Base-by-base conservation (phyloP, 192 early-diverging fungal genomes). In the Ramicandelaber brevisporus region DNA sequence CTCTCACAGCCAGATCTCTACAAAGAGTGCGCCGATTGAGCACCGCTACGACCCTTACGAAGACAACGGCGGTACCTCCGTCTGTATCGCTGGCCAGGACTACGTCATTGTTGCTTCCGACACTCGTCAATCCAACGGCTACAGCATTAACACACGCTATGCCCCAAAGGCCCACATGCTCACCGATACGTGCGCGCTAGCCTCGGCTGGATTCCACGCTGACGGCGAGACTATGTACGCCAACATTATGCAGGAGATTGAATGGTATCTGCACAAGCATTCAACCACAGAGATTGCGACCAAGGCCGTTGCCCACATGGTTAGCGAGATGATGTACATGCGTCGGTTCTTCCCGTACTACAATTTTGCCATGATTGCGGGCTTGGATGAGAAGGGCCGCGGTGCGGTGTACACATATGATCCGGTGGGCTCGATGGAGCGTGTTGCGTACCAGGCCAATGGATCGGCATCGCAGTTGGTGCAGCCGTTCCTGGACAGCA, bases 261-360 rank as follows among this genome's bases (percentile, higher is more conserved):
- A 92, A 74, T 75, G 73, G 73, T 99, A 95, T 46, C 62, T 60
- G 33, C 73, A 86, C 50, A 64, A 78, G 19, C 87, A 99, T 51
- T 78, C 79, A 19, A 83, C 78, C 48, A n/a, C n/a, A n/a, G 41
- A 51, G 21, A 99, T 99, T 74, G 63, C 65, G 25, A 59, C 62
- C 0, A 51, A 63, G 13, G 88, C 93, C 2, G 48, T 89, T 30
- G 89, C 89, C 4, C 93, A 95, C 55, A 70, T 92, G 79, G 59
- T 99, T 5, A 78, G 78, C 4, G 81, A 71, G 25, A 82, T 79
- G 32, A 54, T 99, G 19, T 99, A 99, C 45, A 54, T 54, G 21
- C 78, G 73, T 34, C 71, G 93, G 9, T 93, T 95, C 54, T 95
- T 99, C 63, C 87, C 89, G 1, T 96, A 89, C 57, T 93, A 89